Conservation (phyloP, 1,284 basidiomycete genomes). For the Volvariella volvacea region DNA sequence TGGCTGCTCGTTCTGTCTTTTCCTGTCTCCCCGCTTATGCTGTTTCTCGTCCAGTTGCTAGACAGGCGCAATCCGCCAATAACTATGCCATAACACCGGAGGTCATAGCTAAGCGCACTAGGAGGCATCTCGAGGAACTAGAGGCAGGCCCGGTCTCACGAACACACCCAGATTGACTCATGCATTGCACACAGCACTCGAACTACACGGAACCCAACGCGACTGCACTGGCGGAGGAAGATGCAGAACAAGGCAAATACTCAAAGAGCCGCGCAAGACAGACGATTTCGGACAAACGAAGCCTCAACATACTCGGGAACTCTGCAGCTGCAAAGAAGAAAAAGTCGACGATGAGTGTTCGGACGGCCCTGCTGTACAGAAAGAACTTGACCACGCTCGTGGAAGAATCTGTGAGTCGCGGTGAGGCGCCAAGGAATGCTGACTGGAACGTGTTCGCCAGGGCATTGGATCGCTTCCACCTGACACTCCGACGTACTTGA, state of each 20-base stretch:
- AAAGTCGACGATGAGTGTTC: slow-evolving; percentile 74
- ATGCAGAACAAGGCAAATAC: slow-evolving; percentile 31
- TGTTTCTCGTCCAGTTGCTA: slow-evolving; percentile 24
- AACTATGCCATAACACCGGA: slow-evolving; percentile 51
- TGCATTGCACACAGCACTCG: slow-evolving; percentile 45
- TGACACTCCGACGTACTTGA: slow-evolving; percentile 34
- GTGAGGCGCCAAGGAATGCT: background rate
- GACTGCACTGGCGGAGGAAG: slow-evolving; percentile 36
- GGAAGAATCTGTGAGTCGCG: slow-evolving; percentile 68
- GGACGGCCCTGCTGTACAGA: slow-evolving; percentile 72
- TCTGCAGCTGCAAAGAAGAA: slow-evolving; percentile 54
- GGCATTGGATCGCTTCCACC: slow-evolving; percentile 49
- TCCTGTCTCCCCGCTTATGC: slow-evolving; percentile 3
- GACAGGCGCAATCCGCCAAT: slow-evolving; percentile 36
- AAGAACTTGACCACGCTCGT: slow-evolving; percentile 66
- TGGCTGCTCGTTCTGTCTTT: slow-evolving; percentile 12
- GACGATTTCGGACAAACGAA: slow-evolving; percentile 68
- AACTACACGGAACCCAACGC: slow-evolving; percentile 66
- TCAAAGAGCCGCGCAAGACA: slow-evolving; percentile 64
- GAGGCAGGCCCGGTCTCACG: slow-evolving; percentile 44
- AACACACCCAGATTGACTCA: background rate
- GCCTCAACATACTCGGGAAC: slow-evolving; percentile 34
- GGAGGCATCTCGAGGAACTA: slow-evolving; percentile 73
- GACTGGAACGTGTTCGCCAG: slow-evolving; percentile 25
- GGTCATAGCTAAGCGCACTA: slow-evolving; percentile 65